phyloP scores from a whole-genome alignment of 2,329 filamentous ascomycete species.

The Calonectria montana region DNA sequence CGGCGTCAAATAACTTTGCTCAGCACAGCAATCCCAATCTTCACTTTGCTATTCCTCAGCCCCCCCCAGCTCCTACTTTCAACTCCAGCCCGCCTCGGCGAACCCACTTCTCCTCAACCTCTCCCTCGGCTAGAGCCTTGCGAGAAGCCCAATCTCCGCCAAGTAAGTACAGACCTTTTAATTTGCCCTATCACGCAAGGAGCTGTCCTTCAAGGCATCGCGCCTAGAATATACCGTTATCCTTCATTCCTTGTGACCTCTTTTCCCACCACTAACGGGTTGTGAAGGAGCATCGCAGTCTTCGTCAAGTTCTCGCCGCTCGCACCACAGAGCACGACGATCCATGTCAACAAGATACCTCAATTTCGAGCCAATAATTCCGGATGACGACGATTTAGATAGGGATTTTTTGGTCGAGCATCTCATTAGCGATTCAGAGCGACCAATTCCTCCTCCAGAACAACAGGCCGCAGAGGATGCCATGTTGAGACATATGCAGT shows the following conservation, averaged over 20 bases:
- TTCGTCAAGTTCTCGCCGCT: slow-evolving; percentile 41
- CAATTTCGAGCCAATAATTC: slow-evolving; percentile 32
- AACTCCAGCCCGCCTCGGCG: slow-evolving; percentile 29
- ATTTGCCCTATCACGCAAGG: not conserved
- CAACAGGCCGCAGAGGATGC: slow-evolving; percentile 44
- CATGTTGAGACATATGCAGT: slow-evolving; percentile 55
- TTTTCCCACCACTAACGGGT: slow-evolving; percentile 22
- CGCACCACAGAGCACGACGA: slow-evolving; percentile 43
- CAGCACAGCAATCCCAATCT: slow-evolving; percentile 31
- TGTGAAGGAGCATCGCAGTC: slow-evolving; percentile 34
- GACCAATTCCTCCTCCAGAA: slow-evolving; percentile 26
- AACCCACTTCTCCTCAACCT: slow-evolving; percentile 27
- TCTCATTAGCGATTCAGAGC: slow-evolving; percentile 13
- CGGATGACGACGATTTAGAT: slow-evolving; percentile 36
- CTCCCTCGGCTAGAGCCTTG: slow-evolving; percentile 31
- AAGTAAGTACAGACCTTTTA: slow-evolving; percentile 30
- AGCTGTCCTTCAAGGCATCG: slow-evolving; percentile 16
- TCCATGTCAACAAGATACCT: slow-evolving; percentile 36
- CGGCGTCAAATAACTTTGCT: slow-evolving; percentile 29
- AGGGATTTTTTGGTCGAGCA: slow-evolving; percentile 31
- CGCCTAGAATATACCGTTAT: not conserved
- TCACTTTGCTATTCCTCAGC: slow-evolving; percentile 27
- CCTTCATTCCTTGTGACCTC: not conserved
- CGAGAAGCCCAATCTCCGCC: slow-evolving; percentile 34
- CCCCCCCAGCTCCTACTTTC: slow-evolving; percentile 29